phyloP scores from a whole-genome alignment of 352 stramenopile species.

The Pythium phragmitis region DNA sequence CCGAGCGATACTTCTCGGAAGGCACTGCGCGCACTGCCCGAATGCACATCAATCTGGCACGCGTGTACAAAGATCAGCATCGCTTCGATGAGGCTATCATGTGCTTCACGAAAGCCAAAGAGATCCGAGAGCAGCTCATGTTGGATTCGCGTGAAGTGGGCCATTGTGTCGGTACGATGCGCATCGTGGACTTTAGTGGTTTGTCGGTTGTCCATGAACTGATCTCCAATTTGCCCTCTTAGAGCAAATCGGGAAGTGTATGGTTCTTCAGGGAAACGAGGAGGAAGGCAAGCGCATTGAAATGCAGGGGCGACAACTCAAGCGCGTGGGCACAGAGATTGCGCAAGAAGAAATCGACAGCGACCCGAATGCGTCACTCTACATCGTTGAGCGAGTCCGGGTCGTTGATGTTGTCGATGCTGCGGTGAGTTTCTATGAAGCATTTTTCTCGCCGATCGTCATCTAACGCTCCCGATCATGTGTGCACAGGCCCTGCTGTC shows the following conservation, averaged over 20 bases:
- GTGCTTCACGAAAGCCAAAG: conserved; percentile 66
- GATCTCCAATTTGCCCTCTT: background rate
- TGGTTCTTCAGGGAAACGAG: conserved; percentile 52
- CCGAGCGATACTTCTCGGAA: conserved; percentile 73
- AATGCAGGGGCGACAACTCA: conserved; percentile 59
- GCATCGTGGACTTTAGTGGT: conserved; percentile 18
- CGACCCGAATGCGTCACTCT: conserved; percentile 3
- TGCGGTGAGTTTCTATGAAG: conserved; percentile 21
- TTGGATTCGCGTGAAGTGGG: conserved; percentile 73
- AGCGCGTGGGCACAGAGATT: conserved; percentile 40
- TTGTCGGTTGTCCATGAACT: background rate
- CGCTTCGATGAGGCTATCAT: conserved; percentile 65
- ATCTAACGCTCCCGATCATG: background rate
- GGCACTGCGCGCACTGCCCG: conserved; percentile 66
- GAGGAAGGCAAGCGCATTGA: conserved; percentile 60
- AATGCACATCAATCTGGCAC: conserved; percentile 77
- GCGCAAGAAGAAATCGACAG: conserved; percentile 9
- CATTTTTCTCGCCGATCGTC: background rate
- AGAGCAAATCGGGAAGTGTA: conserved; percentile 86
- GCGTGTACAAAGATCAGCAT: conserved; percentile 79
- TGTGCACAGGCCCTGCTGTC: conserved; percentile 42
- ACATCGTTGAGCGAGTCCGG: conserved; percentile 30
- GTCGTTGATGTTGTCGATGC: conserved; percentile 35
- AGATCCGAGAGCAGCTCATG: conserved; percentile 74
- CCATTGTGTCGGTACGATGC: conserved; percentile 62